A percentile compares a stretch with the other conserved stretches of the same genome.
phyloP scores from a whole-genome alignment of 306 rosid genomes.

The Carpinus fangiana region DNA sequence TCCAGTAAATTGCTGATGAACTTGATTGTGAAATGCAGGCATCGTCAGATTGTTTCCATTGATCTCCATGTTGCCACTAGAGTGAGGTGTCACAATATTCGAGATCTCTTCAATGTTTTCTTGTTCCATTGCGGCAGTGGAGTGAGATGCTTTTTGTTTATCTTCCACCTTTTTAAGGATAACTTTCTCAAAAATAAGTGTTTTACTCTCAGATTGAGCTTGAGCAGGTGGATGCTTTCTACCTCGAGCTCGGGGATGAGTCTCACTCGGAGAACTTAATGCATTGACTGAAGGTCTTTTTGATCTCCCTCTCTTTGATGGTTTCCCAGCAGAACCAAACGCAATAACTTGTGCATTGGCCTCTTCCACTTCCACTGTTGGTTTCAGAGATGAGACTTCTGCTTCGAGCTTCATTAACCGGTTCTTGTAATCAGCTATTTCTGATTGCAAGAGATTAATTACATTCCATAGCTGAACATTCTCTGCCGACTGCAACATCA shows the following conservation, averaged over 20 bases:
- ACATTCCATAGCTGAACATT: conserved; percentile 46
- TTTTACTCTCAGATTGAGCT: conserved; percentile 26
- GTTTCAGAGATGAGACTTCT: conserved; percentile 46
- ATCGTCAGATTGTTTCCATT: conserved; percentile 21
- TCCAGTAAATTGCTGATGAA: conserved; percentile 27
- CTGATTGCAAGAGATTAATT: conserved; percentile 45
- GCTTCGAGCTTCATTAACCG: conserved; percentile 37
- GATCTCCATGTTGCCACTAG: conserved; percentile 14
- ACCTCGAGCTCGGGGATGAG: conserved; percentile 26
- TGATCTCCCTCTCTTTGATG: conserved; percentile 52
- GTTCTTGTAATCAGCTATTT: conserved; percentile 45
- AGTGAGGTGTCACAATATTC: conserved; percentile 4
- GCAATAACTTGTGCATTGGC: conserved; percentile 26
- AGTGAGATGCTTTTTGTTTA: conserved; percentile 16
- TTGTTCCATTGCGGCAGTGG: conserved; percentile 7
- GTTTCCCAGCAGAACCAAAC: conserved; percentile 24
- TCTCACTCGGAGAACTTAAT: conserved; percentile 16
- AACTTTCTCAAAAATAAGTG: conserved; percentile 42
- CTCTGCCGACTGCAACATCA: conserved; percentile 46
- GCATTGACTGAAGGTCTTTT: conserved; percentile 34
- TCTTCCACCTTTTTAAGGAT: conserved; percentile 34
- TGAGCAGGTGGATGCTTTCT: conserved; percentile 25
- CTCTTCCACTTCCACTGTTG: conserved; percentile 31
- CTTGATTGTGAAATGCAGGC: conserved; percentile 29
- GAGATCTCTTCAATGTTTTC: conserved; percentile 27